A percentile compares a stretch with the other conserved stretches of the same genome.
These are phyloP conservation scores for Neopestalotiopsis sp. DNA, from an alignment of 2,329 filamentous ascomycete species.

Conservation along the genomic window DNA sequence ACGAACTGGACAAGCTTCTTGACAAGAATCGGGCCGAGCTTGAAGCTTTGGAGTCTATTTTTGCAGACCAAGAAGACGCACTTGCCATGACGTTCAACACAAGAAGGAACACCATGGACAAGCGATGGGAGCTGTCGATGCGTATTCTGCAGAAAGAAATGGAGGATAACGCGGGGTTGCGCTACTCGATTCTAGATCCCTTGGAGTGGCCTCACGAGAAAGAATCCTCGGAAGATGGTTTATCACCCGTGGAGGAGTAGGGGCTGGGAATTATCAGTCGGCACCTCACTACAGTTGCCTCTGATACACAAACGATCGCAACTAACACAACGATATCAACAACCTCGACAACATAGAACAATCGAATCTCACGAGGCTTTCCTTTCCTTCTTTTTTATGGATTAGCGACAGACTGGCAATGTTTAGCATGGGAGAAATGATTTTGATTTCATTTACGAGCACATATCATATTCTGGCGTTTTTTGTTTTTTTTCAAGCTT, in stretches of 20 bases:
- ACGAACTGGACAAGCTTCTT: slow-evolving; percentile 52
- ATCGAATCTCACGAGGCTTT: background rate
- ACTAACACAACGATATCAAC: background rate
- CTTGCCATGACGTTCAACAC: slow-evolving; percentile 49
- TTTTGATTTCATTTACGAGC: background rate
- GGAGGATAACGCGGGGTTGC: slow-evolving; percentile 47
- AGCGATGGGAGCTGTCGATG: slow-evolving; percentile 57
- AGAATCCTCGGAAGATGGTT: slow-evolving; percentile 12
- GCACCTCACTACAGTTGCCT: background rate
- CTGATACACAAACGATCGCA: background rate
- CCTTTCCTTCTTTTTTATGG: background rate
- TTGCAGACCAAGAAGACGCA: slow-evolving; percentile 54
- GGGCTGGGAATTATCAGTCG: background rate
- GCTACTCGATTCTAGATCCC: slow-evolving; percentile 45
- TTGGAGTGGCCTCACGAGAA: slow-evolving; percentile 47
- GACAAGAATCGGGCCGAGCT: slow-evolving; percentile 53
- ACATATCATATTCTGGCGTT: background rate
- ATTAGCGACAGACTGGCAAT: background rate
- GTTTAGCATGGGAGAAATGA: background rate
- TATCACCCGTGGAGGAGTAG: slow-evolving; percentile 16
- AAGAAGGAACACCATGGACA: slow-evolving; percentile 49
- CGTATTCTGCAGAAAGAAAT: slow-evolving; percentile 60
- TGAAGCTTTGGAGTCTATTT: slow-evolving; percentile 51
- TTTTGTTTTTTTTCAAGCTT: background rate
- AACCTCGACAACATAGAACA: background rate